Evolutionary conservation across 2,329 filamentous ascomycete genomes (phyloP).

Genomic region (Aspergillus persii): DNA sequence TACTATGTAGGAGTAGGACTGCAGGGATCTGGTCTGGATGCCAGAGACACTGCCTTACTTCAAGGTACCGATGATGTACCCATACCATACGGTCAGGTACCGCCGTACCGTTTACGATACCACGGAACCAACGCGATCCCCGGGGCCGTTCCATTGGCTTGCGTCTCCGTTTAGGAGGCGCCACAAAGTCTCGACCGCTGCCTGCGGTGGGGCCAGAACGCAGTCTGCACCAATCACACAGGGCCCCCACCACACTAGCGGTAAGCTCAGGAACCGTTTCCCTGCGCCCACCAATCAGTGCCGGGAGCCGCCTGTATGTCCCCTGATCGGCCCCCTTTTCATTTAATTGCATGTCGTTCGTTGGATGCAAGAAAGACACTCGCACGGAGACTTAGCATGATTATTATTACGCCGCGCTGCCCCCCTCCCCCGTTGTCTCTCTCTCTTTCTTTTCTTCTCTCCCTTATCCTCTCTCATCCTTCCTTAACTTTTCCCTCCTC

Average conservation of each 20-base stretch:
- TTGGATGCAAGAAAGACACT: neutral
- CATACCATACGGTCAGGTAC: no score
- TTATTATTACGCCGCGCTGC: conserved; percentile 9
- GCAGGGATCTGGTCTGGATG: neutral
- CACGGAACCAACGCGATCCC: conserved; percentile 6
- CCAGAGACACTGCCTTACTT: no score
- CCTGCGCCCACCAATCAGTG: conserved; percentile 11
- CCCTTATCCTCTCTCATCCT: conserved; percentile 4
- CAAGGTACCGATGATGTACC: no score
- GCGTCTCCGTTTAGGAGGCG: neutral
- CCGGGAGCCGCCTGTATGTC: neutral
- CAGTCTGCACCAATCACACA: conserved; percentile 9
- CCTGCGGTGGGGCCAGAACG: conserved; percentile 1
- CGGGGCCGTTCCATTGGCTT: conserved; percentile 1
- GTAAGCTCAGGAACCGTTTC: conserved; percentile 17
- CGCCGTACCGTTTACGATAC: conserved; percentile 8
- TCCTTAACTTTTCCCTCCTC: conserved; percentile 3
- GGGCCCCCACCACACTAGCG: neutral
- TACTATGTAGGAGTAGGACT: neutral
- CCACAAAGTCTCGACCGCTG: conserved; percentile 11
- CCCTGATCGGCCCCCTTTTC: conserved; percentile 23
- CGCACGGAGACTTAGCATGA: neutral
- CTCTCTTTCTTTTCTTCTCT: conserved; percentile 1
- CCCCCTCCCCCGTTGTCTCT: neutral
- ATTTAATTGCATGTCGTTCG: conserved; percentile 9